Evolutionary conservation across 1,284 basidiomycete species (phyloP).

Genomic region (Fomitopsis pinicola): DNA sequence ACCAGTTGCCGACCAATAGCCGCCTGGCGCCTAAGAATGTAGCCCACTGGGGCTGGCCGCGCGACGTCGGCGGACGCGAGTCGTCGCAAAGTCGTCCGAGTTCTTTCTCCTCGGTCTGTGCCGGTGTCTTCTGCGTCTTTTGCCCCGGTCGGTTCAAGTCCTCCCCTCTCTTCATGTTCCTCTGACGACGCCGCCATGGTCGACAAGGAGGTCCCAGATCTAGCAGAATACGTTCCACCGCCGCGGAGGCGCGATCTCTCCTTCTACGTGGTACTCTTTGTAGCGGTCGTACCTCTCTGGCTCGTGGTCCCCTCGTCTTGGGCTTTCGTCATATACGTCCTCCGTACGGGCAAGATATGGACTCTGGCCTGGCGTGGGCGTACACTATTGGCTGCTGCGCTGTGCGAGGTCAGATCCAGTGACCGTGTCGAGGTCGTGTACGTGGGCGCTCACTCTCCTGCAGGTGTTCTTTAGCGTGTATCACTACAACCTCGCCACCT

Average conservation of each 20-base stretch:
- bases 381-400: slow-evolving; percentile 42
- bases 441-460: slow-evolving; percentile 1
- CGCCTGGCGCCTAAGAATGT: not conserved
- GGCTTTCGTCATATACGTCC: slow-evolving; percentile 57
- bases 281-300: slow-evolving; percentile 69
- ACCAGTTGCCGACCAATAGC: not conserved
- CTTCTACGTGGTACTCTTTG: slow-evolving; percentile 57
- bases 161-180: not conserved
- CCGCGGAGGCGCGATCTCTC: slow-evolving; percentile 37
- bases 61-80: not conserved
- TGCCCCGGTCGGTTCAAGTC: slow-evolving; percentile 6
- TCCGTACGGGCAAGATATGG: slow-evolving; percentile 42
- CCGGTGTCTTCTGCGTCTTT: not conserved
- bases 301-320: slow-evolving; percentile 66
- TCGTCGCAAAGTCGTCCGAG: not conserved
- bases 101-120: not conserved
- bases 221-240: slow-evolving; percentile 25
- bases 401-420: slow-evolving; percentile 50
- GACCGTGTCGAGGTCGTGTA: slow-evolving; percentile 4
- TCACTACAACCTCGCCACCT: slow-evolving; percentile 51
- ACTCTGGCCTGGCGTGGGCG: slow-evolving; percentile 35
- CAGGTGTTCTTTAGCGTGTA: slow-evolving; percentile 80
- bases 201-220: slow-evolving; percentile 18
- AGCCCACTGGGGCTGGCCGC: not conserved
- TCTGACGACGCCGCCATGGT: slow-evolving; percentile 12